Base-by-base conservation (phyloP, 192 early-diverging fungal species). In the Backusella luteola region DNA sequence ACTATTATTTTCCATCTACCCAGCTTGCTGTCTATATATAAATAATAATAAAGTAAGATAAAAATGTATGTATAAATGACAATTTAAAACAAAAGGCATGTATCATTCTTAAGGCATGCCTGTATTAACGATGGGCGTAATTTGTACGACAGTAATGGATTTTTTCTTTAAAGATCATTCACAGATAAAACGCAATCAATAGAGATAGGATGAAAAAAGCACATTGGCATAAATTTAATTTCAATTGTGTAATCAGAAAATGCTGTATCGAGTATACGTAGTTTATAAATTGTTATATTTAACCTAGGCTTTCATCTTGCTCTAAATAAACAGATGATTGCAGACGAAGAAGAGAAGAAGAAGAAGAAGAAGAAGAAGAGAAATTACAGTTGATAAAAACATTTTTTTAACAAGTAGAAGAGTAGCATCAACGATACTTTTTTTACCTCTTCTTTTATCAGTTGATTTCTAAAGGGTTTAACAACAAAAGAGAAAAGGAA, bases 381-480 rank as follows among this genome's bases (percentile, higher is more conserved):
- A 39, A 12, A 11, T 39, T 44, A 44, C 42, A 44, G 42, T 44
- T 19, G 17, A 49, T 6, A 49, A 49, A 49, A 49, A 49, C 6
- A 6, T 17, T n/a, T 6, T 7, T n/a, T 49, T n/a, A n/a, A 17
- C 46, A n/a, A 49, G 19, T 44, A 44, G 15, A 17, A 44, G 14
- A 17, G 4, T 49, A 5, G 21, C 12, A 63, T 12, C 12, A 26
- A 59, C 26, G 6, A 12, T 39, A 12, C 3, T 44, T 44, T 29
- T 14, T 8, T 26, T 63, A 26, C 56, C 29, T 63, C 23, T 63
- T 23, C 26, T 56, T 56, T 56, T 56, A 63, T 3, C 26, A 63
- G 38, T 41, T 69, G 36, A 21, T 41, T 69, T 69, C 68, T 41
- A 69, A 69, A 69, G 36, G 35, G 7, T 15, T 23, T 69, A 41